Base-by-base conservation (phyloP, 345 rosid species). In the Sonneratia alba region DNA sequence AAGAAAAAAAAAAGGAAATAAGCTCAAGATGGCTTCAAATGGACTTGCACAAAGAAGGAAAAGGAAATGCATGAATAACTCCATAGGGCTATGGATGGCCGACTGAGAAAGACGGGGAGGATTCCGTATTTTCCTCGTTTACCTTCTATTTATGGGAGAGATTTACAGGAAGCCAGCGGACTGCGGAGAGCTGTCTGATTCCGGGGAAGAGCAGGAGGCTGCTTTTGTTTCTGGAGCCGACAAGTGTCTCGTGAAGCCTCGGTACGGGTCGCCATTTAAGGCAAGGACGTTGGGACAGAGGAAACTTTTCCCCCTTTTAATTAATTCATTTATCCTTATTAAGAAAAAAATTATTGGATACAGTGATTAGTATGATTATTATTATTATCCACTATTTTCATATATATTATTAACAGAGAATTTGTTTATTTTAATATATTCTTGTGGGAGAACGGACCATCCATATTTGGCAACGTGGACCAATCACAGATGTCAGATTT, bases 201-300 rank as follows among this genome's bases (percentile, higher is more conserved):
- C 77, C 64, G 4, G 34, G 13, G 14, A 71, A 53, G 79, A 22
- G 56, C 67, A 47, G 49, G 22, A 65, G 59, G 56, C 22, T 21
- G 61, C 36, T 67, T 21, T 15, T 11, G 63, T 69, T 73, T 65
- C 72, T 57, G 80, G 91, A 81, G 84, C 73, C 88, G 98, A 93
- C 98, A 93, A 82, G 97, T 93, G 97, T 89, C 87, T 84, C 66
- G 67, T 56, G 72, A 77, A 59, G 73, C 80, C 85, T 74, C 49
- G 89, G 86, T 91, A 88, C 91, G 93, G 75, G 83, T 87, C 84
- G 77, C 70, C 68, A 36, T 87, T 86, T 91, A 87, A 84, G 83
- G 88, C 10, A 42, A 79, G 69, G 77, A 24, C 14, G 18, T 5
- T 9, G 67, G 14, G 57, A 53, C 56, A 67, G 68, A 40, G n/a